Evolutionary conservation across 163 green algal genomes (phyloP), one percentile per base, ranked within the genome.

Genomic region (Scenedesmus sp.): DNA sequence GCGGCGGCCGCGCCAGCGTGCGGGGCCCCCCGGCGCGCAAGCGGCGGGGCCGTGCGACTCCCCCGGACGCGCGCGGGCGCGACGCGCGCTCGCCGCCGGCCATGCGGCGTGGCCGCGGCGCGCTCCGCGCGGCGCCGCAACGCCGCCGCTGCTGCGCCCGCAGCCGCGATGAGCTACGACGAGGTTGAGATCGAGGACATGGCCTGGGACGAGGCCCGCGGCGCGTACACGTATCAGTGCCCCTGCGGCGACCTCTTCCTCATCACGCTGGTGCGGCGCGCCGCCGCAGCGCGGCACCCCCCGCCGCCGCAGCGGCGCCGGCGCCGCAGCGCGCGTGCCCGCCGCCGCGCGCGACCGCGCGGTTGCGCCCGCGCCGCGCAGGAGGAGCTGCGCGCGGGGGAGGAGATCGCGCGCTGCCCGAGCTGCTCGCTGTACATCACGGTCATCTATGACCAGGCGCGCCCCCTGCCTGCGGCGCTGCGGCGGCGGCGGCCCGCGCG

Each of bases 101-200:
- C n/a, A n/a, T n/a, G n/a, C n/a, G n/a, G n/a, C n/a, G n/a, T n/a
- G n/a, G n/a, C n/a, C n/a, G n/a, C n/a, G n/a, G n/a, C n/a, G n/a
- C n/a, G n/a, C n/a, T n/a, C n/a, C n/a, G n/a, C n/a, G n/a, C n/a
- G n/a, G n/a, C n/a, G n/a, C n/a, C n/a, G n/a, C n/a, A n/a, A n/a
- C n/a, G n/a, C n/a, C n/a, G n/a, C n/a, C n/a, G n/a, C n/a, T n/a
- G n/a, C n/a, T n/a, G n/a, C n/a, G n/a, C n/a, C n/a, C 39, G 39
- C 39, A 47, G 39, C 39, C 6, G 39, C 10, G 7, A 47, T 47
- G 39, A 15, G 7, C 7, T 97, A 98, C 76, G 94, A 98, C 64
- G 94, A 98, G 71, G 87, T 99, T 1, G 96, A 99, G 66, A 97
- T 99, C 47, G 96, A 99, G 86, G 96, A 99, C 77, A 99, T 99